phyloP scores from a whole-genome alignment of 306 rosid genomes.

The Trichosanthes truncata region DNA sequence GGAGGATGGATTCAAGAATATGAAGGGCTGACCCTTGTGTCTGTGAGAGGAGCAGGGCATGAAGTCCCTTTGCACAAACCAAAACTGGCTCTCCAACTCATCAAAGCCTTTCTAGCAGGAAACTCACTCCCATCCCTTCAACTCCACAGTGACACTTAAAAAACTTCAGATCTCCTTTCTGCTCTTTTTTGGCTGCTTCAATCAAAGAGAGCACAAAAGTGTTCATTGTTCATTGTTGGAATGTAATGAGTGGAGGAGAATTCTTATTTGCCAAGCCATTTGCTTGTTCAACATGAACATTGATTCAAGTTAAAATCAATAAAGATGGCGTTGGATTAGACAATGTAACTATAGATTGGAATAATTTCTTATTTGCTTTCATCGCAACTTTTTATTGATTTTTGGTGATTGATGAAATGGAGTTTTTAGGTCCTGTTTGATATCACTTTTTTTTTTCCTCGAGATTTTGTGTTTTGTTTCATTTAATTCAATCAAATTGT shows the following conservation, averaged over 20 bases:
- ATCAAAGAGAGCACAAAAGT: neutral
- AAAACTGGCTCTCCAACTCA: slow-evolving; percentile 55
- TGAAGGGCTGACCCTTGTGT: slow-evolving; percentile 66
- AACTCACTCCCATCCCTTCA: slow-evolving; percentile 42
- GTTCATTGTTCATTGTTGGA: neutral
- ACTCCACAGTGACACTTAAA: slow-evolving; percentile 29
- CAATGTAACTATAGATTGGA: neutral
- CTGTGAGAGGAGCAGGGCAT: slow-evolving; percentile 89
- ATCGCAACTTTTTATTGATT: neutral
- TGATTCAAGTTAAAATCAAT: neutral
- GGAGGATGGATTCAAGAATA: slow-evolving; percentile 97
- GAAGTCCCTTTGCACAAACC: slow-evolving; percentile 91
- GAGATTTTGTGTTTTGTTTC: neutral
- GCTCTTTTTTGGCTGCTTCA: neutral
- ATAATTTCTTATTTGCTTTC: neutral
- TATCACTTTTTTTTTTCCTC: no score
- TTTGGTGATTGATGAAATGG: neutral
- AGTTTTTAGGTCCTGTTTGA: no score
- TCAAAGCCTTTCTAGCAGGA: slow-evolving; percentile 64
- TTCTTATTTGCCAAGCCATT: neutral
- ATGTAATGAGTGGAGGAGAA: neutral
- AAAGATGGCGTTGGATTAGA: neutral
- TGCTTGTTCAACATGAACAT: neutral
- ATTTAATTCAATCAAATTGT: neutral
- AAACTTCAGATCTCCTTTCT: neutral